Evolutionary conservation across 1,284 basidiomycete species (phyloP).

Genomic region (Cryptococcus sp.): DNA sequence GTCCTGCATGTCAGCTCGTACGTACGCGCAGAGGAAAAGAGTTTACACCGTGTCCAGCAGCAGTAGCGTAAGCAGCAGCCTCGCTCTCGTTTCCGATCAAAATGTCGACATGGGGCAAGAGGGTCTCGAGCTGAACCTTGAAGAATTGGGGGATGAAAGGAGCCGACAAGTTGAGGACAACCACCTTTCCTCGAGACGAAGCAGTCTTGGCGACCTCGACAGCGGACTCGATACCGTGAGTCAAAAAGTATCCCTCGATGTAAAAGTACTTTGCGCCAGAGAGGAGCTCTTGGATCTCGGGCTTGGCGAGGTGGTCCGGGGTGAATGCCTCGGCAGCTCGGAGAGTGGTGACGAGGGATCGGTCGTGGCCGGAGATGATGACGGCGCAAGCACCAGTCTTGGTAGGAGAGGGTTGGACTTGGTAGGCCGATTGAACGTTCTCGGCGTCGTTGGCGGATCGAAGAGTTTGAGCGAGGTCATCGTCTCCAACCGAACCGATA

Average conservation of each 20-base stretch:
- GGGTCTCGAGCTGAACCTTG: conserved; percentile 67
- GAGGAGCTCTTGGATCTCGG: conserved; percentile 69
- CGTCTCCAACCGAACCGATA: conserved; percentile 89
- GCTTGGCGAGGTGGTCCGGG: conserved; percentile 69
- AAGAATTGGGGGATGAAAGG: conserved; percentile 98
- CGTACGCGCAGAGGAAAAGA: conserved; percentile 6
- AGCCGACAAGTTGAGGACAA: conserved; percentile 90
- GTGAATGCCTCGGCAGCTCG: conserved; percentile 87
- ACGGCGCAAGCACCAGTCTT: conserved; percentile 97
- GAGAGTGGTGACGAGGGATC: conserved; percentile 87
- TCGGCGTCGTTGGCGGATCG: conserved; percentile 90
- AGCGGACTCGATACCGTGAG: conserved; percentile 75
- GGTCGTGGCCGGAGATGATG: conserved; percentile 86
- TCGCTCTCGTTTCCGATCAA: conserved; percentile 93
- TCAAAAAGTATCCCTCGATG: conserved; percentile 96
- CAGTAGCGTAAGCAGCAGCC: conserved; percentile 77
- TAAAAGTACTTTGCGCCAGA: conserved; percentile 82
- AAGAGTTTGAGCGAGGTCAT: conserved; percentile 83
- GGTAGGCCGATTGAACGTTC: conserved; percentile 83
- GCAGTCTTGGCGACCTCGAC: conserved; percentile 75
- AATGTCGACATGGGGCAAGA: conserved; percentile 77
- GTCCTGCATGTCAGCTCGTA: conserved; percentile 18
- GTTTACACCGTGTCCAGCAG: conserved; percentile 53
- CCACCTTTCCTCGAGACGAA: conserved; percentile 71
- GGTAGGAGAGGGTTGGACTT: conserved; percentile 69